Conservation (phyloP, 257 asterid genomes). For the Thymus quinquecostatus region DNA sequence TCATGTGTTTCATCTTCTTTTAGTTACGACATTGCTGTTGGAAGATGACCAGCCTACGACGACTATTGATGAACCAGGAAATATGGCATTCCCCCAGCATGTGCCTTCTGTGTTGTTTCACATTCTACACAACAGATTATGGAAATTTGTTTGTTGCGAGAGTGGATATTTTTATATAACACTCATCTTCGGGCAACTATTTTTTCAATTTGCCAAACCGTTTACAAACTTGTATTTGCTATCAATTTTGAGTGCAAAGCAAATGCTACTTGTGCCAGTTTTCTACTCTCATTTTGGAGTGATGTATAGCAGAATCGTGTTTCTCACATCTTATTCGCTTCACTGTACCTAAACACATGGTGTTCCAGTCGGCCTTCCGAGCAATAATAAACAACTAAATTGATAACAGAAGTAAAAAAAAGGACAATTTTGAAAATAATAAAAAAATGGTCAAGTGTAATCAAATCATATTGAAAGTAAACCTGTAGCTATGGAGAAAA, state of each 20-base stretch:
- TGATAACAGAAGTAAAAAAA: neutral
- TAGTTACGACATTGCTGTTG: conserved; percentile 21
- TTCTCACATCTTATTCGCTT: neutral
- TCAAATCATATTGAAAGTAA: neutral
- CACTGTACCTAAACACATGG: too few species aligned
- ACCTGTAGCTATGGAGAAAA: neutral
- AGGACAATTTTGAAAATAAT: too few species aligned
- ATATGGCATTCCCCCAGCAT: conserved; percentile 25
- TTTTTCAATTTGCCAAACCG: neutral
- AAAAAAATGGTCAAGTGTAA: neutral
- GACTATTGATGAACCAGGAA: conserved; percentile 15
- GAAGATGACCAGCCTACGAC: conserved; percentile 24
- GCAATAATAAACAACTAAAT: neutral
- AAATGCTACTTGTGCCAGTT: conserved; percentile 5
- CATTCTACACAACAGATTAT: conserved; percentile 23
- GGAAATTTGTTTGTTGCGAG: conserved; percentile 13
- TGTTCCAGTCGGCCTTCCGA: neutral
- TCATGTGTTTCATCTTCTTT: neutral
- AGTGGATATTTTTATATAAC: neutral
- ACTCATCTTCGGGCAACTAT: neutral
- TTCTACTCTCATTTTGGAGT: neutral
- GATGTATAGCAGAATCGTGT: neutral
- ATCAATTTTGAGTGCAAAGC: conserved; percentile 13
- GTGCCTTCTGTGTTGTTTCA: conserved; percentile 19
- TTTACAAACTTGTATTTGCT: conserved; percentile 15